Evolutionary conservation across 148 eudicot genomes (phyloP).

Genomic region (Rhododendron ferrugineum): DNA sequence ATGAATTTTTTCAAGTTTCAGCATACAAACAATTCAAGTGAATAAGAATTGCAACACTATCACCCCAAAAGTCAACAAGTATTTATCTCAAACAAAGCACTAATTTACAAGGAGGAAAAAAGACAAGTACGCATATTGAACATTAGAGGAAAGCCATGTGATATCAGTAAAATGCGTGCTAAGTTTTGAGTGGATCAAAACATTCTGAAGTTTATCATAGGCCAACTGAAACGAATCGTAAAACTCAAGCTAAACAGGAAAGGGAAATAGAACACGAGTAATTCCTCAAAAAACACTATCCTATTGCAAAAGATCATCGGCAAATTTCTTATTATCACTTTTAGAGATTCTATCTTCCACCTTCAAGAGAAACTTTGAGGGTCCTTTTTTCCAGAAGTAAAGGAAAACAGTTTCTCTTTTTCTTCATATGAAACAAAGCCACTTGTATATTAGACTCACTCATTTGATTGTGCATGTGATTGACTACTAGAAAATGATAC

Average conservation of each 20-base stretch:
- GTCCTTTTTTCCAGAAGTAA: background rate
- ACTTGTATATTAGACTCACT: background rate
- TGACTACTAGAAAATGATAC: background rate
- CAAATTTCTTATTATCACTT: background rate
- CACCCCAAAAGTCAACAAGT: background rate
- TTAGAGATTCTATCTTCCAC: background rate
- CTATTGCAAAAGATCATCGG: background rate
- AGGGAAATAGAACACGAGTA: background rate
- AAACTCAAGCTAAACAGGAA: background rate
- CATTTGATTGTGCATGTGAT: background rate
- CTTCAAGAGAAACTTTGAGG: background rate
- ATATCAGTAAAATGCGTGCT: background rate
- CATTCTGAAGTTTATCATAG: background rate
- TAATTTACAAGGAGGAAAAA: background rate
- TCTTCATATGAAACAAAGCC: background rate
- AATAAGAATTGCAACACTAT: slow-evolving; percentile 4
- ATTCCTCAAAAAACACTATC: background rate
- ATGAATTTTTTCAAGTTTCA: background rate
- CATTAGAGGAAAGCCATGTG: background rate
- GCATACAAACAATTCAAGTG: background rate
- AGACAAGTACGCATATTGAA: background rate
- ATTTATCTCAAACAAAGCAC: background rate
- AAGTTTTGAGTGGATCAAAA: background rate
- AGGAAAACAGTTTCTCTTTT: background rate
- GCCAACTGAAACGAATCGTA: background rate